These are phyloP conservation scores for Sarocladium kiliense DNA, from an alignment of 2,329 filamentous ascomycete genomes.

Conservation along the genomic window DNA sequence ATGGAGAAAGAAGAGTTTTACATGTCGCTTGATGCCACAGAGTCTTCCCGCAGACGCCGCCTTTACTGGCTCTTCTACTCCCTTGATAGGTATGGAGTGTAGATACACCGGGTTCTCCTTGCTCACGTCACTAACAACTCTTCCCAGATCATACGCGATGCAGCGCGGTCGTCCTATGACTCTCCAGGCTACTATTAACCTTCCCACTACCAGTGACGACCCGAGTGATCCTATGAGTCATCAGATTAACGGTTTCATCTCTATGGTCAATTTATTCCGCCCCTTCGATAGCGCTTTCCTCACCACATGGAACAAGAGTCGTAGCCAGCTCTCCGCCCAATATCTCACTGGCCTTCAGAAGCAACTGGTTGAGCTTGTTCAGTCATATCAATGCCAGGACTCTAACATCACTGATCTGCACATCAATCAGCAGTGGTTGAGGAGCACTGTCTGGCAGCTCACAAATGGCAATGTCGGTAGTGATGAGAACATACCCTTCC, in stretches of 20 bases:
- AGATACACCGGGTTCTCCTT: conserved; percentile 12
- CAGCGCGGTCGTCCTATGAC: conserved; percentile 66
- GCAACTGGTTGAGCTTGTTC: conserved; percentile 52
- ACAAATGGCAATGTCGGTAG: conserved; percentile 42
- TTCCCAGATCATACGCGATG: conserved; percentile 60
- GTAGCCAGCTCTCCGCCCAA: conserved; percentile 48
- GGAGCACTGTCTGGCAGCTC: conserved; percentile 59
- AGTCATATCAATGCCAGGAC: conserved; percentile 47
- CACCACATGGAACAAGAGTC: conserved; percentile 61
- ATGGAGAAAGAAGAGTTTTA: conserved; percentile 63
- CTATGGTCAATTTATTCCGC: conserved; percentile 58
- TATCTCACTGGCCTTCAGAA: conserved; percentile 57
- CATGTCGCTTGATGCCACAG: conserved; percentile 49
- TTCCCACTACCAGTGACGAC: conserved; percentile 59
- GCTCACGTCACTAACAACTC: conserved; percentile 7
- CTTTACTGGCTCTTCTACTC: conserved; percentile 71
- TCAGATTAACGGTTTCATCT: conserved; percentile 51
- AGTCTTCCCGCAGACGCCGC: conserved; percentile 58
- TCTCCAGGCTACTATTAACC: conserved; percentile 62
- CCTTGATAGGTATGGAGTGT: conserved; percentile 54
- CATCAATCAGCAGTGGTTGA: conserved; percentile 60
- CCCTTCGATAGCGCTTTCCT: conserved; percentile 63
- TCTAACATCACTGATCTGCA: conserved; percentile 50
- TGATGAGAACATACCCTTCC: conserved; percentile 52
- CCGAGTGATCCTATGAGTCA: conserved; percentile 48